Evolutionary conservation across 2,329 filamentous ascomycete genomes (phyloP), one percentile per base, ranked within the genome.

Genomic region (Paraphoma chrysanthemicola): DNA sequence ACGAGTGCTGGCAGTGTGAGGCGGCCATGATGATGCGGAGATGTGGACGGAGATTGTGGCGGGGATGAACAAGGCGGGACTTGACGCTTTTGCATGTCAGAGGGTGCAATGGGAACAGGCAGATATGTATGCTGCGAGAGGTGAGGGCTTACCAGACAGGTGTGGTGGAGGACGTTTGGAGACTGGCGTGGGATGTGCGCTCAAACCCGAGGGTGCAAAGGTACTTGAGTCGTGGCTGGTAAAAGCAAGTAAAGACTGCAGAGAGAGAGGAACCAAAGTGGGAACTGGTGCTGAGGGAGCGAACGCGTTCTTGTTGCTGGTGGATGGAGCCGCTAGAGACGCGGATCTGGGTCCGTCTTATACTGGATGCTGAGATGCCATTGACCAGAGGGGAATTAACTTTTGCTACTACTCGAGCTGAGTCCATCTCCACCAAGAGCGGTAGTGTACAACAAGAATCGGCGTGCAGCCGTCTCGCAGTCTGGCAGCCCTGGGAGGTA

Each of bases 1-100:
- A 83, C 38, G 67, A 67, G 67, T 83, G 81, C 47, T 78, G 70
- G 75, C 81, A 83, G 68, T 71, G 79, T 29, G 80, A 77, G 56
- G 78, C 78, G 54, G 81, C 81, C 81, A 83, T 83, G 52, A 67
- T 60, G 67, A 56, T 42, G 56, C 38, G 39, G 48, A 23, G 44
- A 54, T 43, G 42, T 53, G 46, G 42, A 33, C 44, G 44, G 29
- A 28, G n/a, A 29, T 33, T 33, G 23, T 33, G 30, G 30, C 4
- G n/a, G 11, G 33, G 18, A n/a, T 11, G 31, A 5, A 12, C 16
- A 48, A 50, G 58, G 57, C 51, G 59, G 55, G 54, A 60, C 61
- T 66, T 64, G 64, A 50, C 3, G 23, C 23, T 23, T 2, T 48
- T 48, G 57, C 51, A 59, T 62, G 67, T 71, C 56, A 74, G 67